Evolutionary conservation across 305 asterid species (phyloP).

Genomic region (Plantago rigida): DNA sequence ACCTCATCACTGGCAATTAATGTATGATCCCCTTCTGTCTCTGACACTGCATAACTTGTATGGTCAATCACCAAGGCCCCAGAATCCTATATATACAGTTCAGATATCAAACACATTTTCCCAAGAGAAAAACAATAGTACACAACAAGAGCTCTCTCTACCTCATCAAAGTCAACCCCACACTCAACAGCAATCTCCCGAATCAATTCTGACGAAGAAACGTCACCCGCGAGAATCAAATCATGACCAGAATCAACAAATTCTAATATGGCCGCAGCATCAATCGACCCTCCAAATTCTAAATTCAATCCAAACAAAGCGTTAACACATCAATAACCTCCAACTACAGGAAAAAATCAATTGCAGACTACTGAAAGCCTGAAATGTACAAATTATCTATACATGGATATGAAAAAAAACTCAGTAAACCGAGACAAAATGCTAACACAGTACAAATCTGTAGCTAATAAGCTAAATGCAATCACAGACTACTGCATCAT

Average conservation of each 20-base stretch:
- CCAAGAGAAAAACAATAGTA: neutral
- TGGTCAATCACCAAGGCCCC: conserved; percentile 73
- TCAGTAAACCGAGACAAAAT: too few species aligned
- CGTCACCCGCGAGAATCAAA: conserved; percentile 67
- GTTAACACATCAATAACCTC: neutral
- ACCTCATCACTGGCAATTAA: conserved; percentile 57
- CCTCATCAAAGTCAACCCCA: conserved; percentile 90
- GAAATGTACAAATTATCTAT: neutral
- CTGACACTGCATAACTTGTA: conserved; percentile 54
- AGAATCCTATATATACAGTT: conserved; percentile 43
- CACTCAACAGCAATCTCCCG: conserved; percentile 67
- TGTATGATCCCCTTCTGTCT: conserved; percentile 62
- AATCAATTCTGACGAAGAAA: conserved; percentile 53
- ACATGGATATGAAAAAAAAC: neutral
- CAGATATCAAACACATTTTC: neutral
- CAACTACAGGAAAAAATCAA: neutral
- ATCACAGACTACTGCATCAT: too few species aligned
- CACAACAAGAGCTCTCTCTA: conserved; percentile 9
- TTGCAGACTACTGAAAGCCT: neutral
- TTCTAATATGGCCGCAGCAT: conserved; percentile 44
- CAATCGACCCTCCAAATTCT: conserved; percentile 72
- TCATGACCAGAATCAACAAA: conserved; percentile 78
- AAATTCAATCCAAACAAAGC: conserved; percentile 17
- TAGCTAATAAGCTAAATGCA: too few species aligned
- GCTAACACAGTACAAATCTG: too few species aligned